These are phyloP conservation scores for Penicillium rolfsii DNA, from an alignment of 2,329 filamentous ascomycete genomes.

Conservation along the genomic window DNA sequence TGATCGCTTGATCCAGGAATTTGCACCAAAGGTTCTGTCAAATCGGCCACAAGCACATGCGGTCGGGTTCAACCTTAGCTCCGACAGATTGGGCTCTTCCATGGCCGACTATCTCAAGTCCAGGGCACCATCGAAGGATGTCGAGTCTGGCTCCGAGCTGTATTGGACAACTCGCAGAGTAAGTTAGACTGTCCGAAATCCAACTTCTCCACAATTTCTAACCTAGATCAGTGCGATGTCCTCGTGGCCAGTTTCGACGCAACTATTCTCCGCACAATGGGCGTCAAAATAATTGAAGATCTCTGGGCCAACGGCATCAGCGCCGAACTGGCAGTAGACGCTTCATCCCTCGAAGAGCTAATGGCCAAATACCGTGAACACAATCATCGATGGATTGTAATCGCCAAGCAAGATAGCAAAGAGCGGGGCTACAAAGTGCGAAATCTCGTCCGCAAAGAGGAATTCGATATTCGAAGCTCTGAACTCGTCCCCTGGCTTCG, in stretches of 20 bases:
- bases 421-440: constrained; percentile 71
- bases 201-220: constrained; percentile 5
- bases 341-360: constrained; percentile 77
- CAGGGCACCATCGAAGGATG: constrained; percentile 68
- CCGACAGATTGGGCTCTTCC: constrained; percentile 74
- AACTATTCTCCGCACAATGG: constrained; percentile 71
- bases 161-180: constrained; percentile 67
- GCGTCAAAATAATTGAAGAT: constrained; percentile 74
- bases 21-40: constrained; percentile 69
- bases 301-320: constrained; percentile 85
- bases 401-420: constrained; percentile 72
- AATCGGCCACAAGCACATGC: constrained; percentile 72
- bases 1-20: constrained; percentile 83
- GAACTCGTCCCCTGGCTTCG: constrained; percentile 81
- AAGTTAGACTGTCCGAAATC: constrained; percentile 38
- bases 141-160: constrained; percentile 63
- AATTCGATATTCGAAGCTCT: constrained; percentile 72
- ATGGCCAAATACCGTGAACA: constrained; percentile 67
- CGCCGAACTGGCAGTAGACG: constrained; percentile 82
- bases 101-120: constrained; percentile 58
- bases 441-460: constrained; percentile 76
- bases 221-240: constrained; percentile 70
- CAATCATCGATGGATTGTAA: constrained; percentile 84
- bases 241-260: constrained; percentile 87
- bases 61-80: constrained; percentile 88